Base-by-base conservation (phyloP, 495 filamentous ascomycete genomes). In the Podospora pseudocomata region DNA sequence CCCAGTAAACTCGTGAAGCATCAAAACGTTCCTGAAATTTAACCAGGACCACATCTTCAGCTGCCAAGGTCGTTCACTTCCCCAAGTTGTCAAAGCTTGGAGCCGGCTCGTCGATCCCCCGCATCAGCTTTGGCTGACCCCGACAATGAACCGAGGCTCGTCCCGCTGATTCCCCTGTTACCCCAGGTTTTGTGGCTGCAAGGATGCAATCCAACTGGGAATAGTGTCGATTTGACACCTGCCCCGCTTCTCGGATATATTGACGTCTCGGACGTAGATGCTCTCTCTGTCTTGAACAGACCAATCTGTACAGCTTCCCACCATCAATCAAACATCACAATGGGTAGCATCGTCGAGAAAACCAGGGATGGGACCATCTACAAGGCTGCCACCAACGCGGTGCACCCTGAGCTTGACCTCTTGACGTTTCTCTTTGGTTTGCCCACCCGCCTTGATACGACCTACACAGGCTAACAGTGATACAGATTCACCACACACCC, bases 341-440 rank as follows among this genome's bases (percentile, higher is more conserved):
- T 72, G 65, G 32, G 55, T 13, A 68, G 32, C 84, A 89, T 86
- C 74, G 80, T 93, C 74, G 85, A 94, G 72, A 97, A 94, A 82
- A 94, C 93, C 80, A 89, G 85, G 75, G 96, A 95, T 83, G 96
- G 97, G 72, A 92, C 96, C 77, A 92, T 92, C 78, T 97, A 92
- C 86, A 96, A 96, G 84, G 94, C 93, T 15, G 91, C 92, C 13
- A 71, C 34, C 54, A 44, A 5, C 3, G 55, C 23, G 58, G 69
- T n/a, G 53, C 13, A 65, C 6, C 68, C 69, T 3, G 34, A 67
- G 19, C 60, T 68, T 13, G 69, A 71, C 63, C 49, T 72, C 16
- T 16, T 70, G 28, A 60, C 64, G 23, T 28, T 64, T 39, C 68
- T 70, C 49, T 74, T 74, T 27, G 70, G 64, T 72, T 18, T 28